Evolutionary conservation across 345 rosid species (phyloP), one percentile per base, ranked within the genome.

Genomic region (Trapa bicornis): DNA sequence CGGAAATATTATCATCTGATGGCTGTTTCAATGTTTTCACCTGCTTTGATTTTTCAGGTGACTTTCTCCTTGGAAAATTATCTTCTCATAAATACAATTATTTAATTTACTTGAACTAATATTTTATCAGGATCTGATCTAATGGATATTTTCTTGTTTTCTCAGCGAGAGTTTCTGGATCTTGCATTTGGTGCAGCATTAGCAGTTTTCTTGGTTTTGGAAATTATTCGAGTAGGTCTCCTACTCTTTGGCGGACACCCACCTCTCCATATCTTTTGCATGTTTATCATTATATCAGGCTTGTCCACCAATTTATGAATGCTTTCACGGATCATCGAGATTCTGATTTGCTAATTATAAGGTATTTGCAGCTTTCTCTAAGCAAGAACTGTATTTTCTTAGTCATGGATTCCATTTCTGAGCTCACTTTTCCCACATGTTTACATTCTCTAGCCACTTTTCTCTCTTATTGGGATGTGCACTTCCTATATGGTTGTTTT

Each of bases 281-380:
- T 12, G 47, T 42, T 3, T 11, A 9, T 50, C 32, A 53, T 12
- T 6, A 54, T 65, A 7, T 1, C 62, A 58, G 6, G 37, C 37
- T 80, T 64, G 67, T 91, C 53, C 87, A 94, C 82, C 80, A 84
- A 41, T 94, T 91, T 76, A 94, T 89, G 96, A 89, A 78, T 81
- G 99, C 97, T 69, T 94, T 94, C 79, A 89, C 96, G 0, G 99
- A 94, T 75, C 99, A 91, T 74, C 96, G 97, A 29, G 97, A 91
- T 76, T 94, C 97, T 35, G 97, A 94, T 80, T 77, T 84, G 74
- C 93, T 94, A 54, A 89, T 91, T 73, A 92, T 94, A 71, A 91
- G 99, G 99, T 81, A 73, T 54, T 72, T 10, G 33, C 37, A 35
- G 8, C 14, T 16, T 60, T 61, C 67, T 29, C 52, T 62, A 15